Evolutionary conservation across 768 basidiomycete species (phyloP), one percentile per base, ranked within the genome.

Genomic region (Agaricus subrufescens): DNA sequence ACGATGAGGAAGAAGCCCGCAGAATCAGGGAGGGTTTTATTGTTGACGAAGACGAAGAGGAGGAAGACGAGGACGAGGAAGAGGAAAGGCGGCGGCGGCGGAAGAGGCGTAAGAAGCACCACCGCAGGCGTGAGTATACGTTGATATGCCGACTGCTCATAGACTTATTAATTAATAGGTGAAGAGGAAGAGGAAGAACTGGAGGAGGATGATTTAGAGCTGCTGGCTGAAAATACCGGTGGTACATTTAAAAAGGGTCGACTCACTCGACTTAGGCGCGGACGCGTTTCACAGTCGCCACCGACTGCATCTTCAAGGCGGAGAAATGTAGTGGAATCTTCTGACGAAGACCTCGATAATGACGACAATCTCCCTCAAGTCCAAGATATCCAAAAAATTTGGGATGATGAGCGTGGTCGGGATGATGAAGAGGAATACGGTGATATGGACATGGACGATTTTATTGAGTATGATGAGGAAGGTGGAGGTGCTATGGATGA

Each of bases 141-240:
- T 60, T 29, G 27, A 40, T 50, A 56, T 19, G 45, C 43, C 47
- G 37, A 44, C 37, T 4, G 43, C 56, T 54, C 51, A 57, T 15
- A 46, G 47, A 49, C 53, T 56, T 55, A 60, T 10, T 12, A 39
- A 40, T 56, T 55, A 29, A 38, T 54, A 68, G 62, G 61, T 69
- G 75, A 74, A 63, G 75, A 79, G 60, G 81, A 84, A 57, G 83
- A 84, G 53, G 85, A 89, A 61, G 85, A 74, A 14, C 71, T 98
- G 49, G 94, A 97, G 60, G 97, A 98, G 34, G 97, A 98, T 63
- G 97, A 98, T 68, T 70, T 98, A 47, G 95, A 94, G 29, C 62
- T 83, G 78, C 85, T 75, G 78, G 97, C 77, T 61, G 96, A 96
- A 65, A 98, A 97, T 62, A 93, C 91, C 10, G 94, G 96, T 9